A percentile compares a stretch with the other conserved stretches of the same genome.
Evolutionary conservation across 306 rosid species (phyloP).

Genomic region (Quercus rubra): DNA sequence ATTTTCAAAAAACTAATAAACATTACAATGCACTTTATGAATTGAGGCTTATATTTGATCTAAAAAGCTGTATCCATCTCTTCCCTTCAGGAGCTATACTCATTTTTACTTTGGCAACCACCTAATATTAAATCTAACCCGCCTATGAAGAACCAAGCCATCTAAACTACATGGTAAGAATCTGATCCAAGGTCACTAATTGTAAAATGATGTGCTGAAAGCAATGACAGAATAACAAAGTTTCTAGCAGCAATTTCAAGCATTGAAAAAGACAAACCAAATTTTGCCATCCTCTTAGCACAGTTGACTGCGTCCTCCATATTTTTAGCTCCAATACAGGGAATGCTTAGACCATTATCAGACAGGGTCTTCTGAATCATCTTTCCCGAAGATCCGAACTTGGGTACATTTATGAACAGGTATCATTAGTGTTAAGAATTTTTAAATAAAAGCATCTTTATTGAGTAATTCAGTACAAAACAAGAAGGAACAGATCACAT

Average conservation of each 20-base stretch:
- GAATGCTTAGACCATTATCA: constrained; percentile 23
- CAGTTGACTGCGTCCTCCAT: constrained; percentile 22
- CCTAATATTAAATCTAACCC: no score
- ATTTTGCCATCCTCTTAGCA: constrained; percentile 25
- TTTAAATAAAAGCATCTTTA: background rate
- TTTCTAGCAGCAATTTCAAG: background rate
- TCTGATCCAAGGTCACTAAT: background rate
- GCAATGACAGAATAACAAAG: background rate
- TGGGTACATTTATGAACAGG: background rate
- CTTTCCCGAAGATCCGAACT: constrained; percentile 26
- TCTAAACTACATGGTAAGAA: background rate
- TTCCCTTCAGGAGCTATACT: no score
- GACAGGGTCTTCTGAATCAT: constrained; percentile 27
- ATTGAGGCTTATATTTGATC: no score
- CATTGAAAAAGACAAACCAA: constrained; percentile 8
- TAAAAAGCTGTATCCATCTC: no score
- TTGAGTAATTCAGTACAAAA: background rate
- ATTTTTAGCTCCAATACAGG: constrained; percentile 19
- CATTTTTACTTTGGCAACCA: no score
- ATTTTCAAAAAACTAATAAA: no score
- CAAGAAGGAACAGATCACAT: constrained; percentile 1
- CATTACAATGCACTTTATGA: no score
- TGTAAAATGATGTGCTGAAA: background rate
- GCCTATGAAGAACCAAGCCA: no score
- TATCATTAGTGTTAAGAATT: background rate